Evolutionary conservation across 208 protist species (phyloP).

Genomic region (Leishmania gerbilli): DNA sequence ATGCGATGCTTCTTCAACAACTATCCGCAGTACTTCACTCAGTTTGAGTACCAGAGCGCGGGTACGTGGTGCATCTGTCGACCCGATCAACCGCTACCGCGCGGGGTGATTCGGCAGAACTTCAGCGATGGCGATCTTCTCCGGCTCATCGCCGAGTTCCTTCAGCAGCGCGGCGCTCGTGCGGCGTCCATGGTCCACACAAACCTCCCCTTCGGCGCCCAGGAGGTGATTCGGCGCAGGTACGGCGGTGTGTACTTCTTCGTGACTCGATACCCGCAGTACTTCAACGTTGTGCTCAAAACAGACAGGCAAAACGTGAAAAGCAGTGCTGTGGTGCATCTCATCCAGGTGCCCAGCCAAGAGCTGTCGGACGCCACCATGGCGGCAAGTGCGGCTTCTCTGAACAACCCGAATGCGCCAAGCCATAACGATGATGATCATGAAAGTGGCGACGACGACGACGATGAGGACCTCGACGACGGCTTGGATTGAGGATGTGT

Average conservation of each 20-base stretch:
- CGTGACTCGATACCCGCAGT: constrained; percentile 67
- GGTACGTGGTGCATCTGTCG: constrained; percentile 71
- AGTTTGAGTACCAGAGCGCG: constrained; percentile 82
- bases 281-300: constrained; percentile 85
- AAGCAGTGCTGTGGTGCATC: constrained; percentile 76
- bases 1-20: constrained; percentile 81
- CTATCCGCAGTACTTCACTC: constrained; percentile 87
- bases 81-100: constrained; percentile 75
- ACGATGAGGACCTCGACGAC: constrained; percentile 34
- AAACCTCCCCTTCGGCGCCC: constrained; percentile 77
- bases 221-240: constrained; percentile 67
- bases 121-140: constrained; percentile 86
- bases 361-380: constrained; percentile 24
- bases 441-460: constrained; percentile 17
- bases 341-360: constrained; percentile 62
- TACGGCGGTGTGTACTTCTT: constrained; percentile 85
- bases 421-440: constrained; percentile 2
- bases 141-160: constrained; percentile 69
- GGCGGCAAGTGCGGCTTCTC: constrained; percentile 9
- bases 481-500: constrained; percentile 13
- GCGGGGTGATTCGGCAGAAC: constrained; percentile 76
- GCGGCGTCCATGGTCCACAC: constrained; percentile 52
- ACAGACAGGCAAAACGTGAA: constrained; percentile 58
- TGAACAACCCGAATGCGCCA: constrained; percentile 18
- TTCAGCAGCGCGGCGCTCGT: constrained; percentile 55